Base-by-base conservation (phyloP, 768 basidiomycete species). In the Termitomyces sp. region DNA sequence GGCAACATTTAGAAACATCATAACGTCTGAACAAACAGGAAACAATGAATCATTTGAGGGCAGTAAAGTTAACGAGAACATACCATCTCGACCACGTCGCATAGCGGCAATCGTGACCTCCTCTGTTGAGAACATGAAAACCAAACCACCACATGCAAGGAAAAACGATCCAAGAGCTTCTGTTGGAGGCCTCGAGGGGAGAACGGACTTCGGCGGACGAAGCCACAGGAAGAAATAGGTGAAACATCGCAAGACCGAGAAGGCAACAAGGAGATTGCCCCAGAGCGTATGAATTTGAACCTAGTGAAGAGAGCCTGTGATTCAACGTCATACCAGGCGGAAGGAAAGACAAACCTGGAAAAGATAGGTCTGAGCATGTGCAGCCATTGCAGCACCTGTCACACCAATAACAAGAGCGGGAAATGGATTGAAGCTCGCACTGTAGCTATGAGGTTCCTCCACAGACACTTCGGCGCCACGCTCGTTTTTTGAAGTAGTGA, bases 161-260 rank as follows among this genome's bases (percentile, higher is more conserved):
- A 89, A 89, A 72, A 98, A 91, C 57, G 90, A 82, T 16, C 88
- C 91, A 40, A 98, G 72, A 5, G 88, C 88, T 74, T 98, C 96
- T 0, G 95, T 95, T 0, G 95, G 96, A 5, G 96, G 96, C 9
- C 94, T 84, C 14, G 90, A 91, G 2, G 96, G 96, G 14, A 92
- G 80, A n/a, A 87, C 77, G 2, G 91, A 93, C 12, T 79, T 79
- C 7, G 92, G 89, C 12, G 94, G 94, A 28, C 79, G 77, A 44
- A 95, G 77, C 90, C 90, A 98, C 40, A 96, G 78, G 82, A 98
- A 94, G 74, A 94, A 91, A 68, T 98, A 98, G 1, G 95, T 98
- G 39, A 94, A 64, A 66, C 88, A 91, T 51, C 96, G 82, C 58
- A 95, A 73, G 8, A 90, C 76, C 5, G 90, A 81, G 67, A 89